Conservation (phyloP, 2,329 filamentous ascomycete genomes). For the Aspergillus unguis region DNA sequence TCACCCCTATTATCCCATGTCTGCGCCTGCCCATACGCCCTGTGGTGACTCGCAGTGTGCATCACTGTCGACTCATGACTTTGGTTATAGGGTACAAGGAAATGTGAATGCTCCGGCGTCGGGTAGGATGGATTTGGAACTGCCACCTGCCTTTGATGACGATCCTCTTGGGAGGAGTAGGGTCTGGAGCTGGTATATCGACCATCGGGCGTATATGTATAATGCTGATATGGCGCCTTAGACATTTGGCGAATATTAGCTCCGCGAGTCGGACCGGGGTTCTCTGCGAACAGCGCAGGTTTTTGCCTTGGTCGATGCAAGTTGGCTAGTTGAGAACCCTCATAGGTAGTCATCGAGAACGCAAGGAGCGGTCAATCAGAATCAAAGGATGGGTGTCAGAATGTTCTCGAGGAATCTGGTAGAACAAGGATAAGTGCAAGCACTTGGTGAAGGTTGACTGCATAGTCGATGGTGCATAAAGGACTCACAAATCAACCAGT, state of each 20-base stretch:
- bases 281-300: constrained; percentile 8
- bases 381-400: background rate
- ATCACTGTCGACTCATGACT: constrained; percentile 19
- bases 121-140: constrained; percentile 18
- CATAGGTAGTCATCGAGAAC: constrained; percentile 15
- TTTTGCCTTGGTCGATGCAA: background rate
- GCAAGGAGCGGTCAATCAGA: background rate
- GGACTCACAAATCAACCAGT: background rate
- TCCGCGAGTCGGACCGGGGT: background rate
- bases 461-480: background rate
- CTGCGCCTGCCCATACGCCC: constrained; percentile 10
- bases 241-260: constrained; percentile 29
- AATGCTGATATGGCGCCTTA: constrained; percentile 27
- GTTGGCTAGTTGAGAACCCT: background rate
- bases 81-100: constrained; percentile 18
- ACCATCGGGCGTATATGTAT: constrained; percentile 25
- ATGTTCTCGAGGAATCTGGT: background rate
- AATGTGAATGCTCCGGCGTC: constrained; percentile 25
- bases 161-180: constrained; percentile 16
- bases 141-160: constrained; percentile 13
- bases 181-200: constrained; percentile 19
- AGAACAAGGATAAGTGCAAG: constrained; percentile 13
- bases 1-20: constrained; percentile 19
- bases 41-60: constrained; percentile 13
- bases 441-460: background rate